Evolutionary conservation across 2,329 filamentous ascomycete species (phyloP).

Genomic region (Trichoderma koningiopsis): DNA sequence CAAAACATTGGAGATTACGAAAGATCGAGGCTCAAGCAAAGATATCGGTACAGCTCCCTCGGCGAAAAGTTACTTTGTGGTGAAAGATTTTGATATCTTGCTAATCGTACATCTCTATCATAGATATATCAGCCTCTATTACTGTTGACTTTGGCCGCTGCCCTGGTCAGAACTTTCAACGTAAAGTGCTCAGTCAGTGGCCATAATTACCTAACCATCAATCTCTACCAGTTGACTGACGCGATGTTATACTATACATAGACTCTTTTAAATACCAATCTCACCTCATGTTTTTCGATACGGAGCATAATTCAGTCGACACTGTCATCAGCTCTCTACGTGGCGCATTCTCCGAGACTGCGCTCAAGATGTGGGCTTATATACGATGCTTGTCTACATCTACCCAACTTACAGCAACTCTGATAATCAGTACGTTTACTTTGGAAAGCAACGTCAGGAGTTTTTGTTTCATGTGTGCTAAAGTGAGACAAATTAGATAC

Average conservation of each 20-base stretch:
- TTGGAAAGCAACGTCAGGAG: no score
- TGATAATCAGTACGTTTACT: constrained; percentile 65
- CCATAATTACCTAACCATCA: not conserved
- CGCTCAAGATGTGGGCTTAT: constrained; percentile 72
- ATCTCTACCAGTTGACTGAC: not conserved
- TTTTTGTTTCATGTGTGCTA: not conserved
- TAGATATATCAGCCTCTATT: constrained; percentile 65
- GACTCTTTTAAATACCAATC: constrained; percentile 81
- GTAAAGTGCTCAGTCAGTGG: constrained; percentile 70
- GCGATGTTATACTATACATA: constrained; percentile 47
- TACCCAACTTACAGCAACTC: constrained; percentile 56
- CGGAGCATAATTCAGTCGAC: constrained; percentile 68
- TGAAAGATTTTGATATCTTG: not conserved
- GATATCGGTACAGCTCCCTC: not conserved
- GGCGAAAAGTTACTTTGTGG: not conserved
- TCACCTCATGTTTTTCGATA: constrained; percentile 81
- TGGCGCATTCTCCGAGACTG: constrained; percentile 74
- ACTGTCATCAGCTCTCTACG: constrained; percentile 76
- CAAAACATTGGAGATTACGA: constrained; percentile 71
- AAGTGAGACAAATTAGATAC: constrained; percentile 51
- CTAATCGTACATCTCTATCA: constrained; percentile 9
- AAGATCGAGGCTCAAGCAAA: constrained; percentile 53
- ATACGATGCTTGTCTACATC: constrained; percentile 57
- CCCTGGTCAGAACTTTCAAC: constrained; percentile 77
- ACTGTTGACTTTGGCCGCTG: constrained; percentile 74